These are phyloP conservation scores for Cladophialophora immunda DNA, from an alignment of 2,329 filamentous ascomycete genomes.

Conservation along the genomic window DNA sequence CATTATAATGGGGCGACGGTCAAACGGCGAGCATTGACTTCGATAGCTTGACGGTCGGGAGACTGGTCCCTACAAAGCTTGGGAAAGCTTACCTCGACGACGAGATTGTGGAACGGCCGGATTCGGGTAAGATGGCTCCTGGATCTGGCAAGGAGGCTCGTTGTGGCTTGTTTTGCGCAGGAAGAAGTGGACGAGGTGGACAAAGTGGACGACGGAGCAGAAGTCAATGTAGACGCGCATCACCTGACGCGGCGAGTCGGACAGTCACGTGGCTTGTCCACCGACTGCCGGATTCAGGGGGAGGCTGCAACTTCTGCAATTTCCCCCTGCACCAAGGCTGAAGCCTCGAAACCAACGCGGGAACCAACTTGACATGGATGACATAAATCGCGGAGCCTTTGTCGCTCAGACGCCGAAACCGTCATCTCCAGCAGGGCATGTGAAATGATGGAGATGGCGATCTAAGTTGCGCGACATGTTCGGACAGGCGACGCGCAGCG, in stretches of 20 bases:
- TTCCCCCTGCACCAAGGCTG: not conserved
- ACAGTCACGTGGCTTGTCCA: too few relatives aligned
- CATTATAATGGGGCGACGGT: not conserved
- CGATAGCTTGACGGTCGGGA: conserved; percentile 12
- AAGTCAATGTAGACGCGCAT: not conserved
- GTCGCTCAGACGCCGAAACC: not conserved
- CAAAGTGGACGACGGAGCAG: not conserved
- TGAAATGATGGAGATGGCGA: too few relatives aligned
- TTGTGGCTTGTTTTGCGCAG: not conserved
- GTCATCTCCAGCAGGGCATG: too few relatives aligned
- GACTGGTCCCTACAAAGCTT: conserved; percentile 7
- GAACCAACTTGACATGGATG: not conserved
- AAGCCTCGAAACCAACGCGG: not conserved
- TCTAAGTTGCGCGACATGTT: too few relatives aligned
- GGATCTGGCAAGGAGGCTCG: not conserved
- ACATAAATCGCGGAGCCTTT: not conserved
- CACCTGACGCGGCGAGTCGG: not conserved
- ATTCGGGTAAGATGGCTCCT: not conserved
- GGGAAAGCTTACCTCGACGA: conserved; percentile 14
- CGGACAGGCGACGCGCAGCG: not conserved
- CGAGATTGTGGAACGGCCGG: conserved; percentile 2
- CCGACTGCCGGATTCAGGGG: not conserved
- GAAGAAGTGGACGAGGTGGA: too few relatives aligned
- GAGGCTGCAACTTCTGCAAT: too few relatives aligned
- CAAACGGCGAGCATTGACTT: conserved; percentile 6